Conservation (phyloP, 2,329 filamentous ascomycete genomes). For the Zymoseptoria crescenta region DNA sequence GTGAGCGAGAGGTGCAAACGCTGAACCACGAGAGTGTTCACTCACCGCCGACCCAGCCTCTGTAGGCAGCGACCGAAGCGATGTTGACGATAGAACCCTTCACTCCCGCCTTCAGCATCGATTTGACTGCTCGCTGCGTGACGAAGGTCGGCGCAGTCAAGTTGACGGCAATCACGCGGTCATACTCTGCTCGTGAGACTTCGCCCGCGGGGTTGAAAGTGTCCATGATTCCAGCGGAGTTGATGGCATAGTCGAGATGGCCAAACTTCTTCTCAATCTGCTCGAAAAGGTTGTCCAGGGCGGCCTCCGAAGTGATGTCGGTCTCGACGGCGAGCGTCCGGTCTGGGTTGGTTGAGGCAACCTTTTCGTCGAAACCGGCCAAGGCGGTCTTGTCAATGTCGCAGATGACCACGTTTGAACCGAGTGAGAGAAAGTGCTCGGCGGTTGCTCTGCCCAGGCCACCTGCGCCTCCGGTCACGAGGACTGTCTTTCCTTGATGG, state of each 20-base stretch:
- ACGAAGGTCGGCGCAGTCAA: constrained; percentile 49
- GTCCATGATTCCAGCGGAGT: constrained; percentile 53
- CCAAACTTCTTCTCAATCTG: constrained; percentile 34
- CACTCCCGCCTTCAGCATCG: constrained; percentile 38
- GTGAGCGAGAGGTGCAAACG: constrained; percentile 36
- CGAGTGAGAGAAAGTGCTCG: constrained; percentile 25
- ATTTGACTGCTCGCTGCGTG: constrained; percentile 45
- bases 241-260: constrained; percentile 49
- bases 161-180: constrained; percentile 49
- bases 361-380: constrained; percentile 24
- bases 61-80: constrained; percentile 39
- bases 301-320: constrained; percentile 32
- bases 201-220: constrained; percentile 47
- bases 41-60: constrained; percentile 37
- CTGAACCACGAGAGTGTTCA: constrained; percentile 1
- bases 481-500: constrained; percentile 24
- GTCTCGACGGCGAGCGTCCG: constrained; percentile 28
- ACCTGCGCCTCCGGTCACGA: constrained; percentile 28
- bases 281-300: constrained; percentile 33
- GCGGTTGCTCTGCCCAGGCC: constrained; percentile 30
- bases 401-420: constrained; percentile 30
- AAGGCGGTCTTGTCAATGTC: constrained; percentile 30
- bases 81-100: constrained; percentile 49
- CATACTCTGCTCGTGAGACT: constrained; percentile 42
- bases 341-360: constrained; percentile 16